Evolutionary conservation across 2,329 filamentous ascomycete species (phyloP), one percentile per base, ranked within the genome.

Genomic region (Diplocarpon mali): DNA sequence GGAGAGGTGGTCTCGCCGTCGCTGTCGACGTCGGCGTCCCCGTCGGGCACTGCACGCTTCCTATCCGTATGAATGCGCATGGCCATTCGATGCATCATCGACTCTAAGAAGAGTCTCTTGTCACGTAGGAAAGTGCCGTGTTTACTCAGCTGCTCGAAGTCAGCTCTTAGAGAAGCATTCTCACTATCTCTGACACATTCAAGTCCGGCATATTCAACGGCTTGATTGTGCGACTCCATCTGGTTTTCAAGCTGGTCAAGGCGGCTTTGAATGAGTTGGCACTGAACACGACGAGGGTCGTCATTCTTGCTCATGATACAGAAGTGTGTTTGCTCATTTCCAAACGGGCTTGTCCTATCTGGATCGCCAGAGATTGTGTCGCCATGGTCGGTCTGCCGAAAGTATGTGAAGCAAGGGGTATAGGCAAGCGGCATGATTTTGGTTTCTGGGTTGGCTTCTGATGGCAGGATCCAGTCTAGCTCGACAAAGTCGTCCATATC

Each of bases 401-500:
- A 95, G 64, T 98, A 98, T 0, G 92, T 96, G 58, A 98, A 85
- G 1, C 92, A 78, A n/a, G 92, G 93, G 15, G 90, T 86, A 57
- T 82, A 96, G 0, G 85, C 89, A 8, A 98, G 73, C 0, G 93
- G 93, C 43, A 98, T 66, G 37, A 98, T 98, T 63, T 92, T 89
- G 0, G 90, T 96, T 54, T 93, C 83, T 0, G 90, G 89, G 53
- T 95, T 93, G 28, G 83, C 78, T 59, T 94, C 86, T 12, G 86
- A 83, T 0, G 90, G 90, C 17, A 95, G 67, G 43, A 95, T 89
- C 90, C 90, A 96, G 61, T 95, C 93, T 16, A 98, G 69, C 63
- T 98, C 92, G 27, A 98, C 89, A 64, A 98, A 98, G 62, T 98
- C 92, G 60, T 98, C 92, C 88, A 98, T 96, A 59, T 98, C 92